These are phyloP conservation scores for sunflower (Helianthus annuus) DNA, from an alignment of 129 eudicot genomes.

Conservation along the genomic window DNA sequence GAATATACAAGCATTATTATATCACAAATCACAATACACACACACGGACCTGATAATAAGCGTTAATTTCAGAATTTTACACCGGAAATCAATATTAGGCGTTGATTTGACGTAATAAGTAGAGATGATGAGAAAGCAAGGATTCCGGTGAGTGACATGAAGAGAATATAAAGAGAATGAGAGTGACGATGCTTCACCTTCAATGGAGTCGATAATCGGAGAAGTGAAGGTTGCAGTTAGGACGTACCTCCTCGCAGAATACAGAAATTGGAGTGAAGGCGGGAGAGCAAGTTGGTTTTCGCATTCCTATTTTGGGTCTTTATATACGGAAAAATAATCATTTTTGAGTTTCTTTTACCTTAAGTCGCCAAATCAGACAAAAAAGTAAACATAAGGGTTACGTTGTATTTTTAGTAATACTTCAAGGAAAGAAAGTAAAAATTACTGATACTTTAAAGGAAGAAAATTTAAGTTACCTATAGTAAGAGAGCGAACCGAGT, in stretches of 20 bases:
- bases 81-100: background rate
- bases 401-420: too few species aligned
- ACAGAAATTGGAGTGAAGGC: constrained; percentile 4
- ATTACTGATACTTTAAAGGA: too few species aligned
- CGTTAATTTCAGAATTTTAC: background rate
- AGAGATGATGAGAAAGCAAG: constrained; percentile 9
- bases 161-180: background rate
- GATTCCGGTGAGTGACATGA: constrained; percentile 7
- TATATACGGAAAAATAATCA: background rate
- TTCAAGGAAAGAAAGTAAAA: too few species aligned
- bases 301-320: background rate
- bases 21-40: too few species aligned
- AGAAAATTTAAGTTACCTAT: too few species aligned
- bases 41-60: background rate
- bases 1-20: too few species aligned
- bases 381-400: too few species aligned
- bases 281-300: constrained; percentile 3
- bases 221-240: background rate
- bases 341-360: background rate
- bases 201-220: constrained; percentile 14
- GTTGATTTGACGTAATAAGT: too few species aligned
- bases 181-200: constrained; percentile 14
- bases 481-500: too few species aligned
- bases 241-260: constrained; percentile 21
- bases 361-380: too few species aligned